These are phyloP conservation scores for Castanea sativa DNA, from an alignment of 306 rosid genomes.

Conservation along the genomic window DNA sequence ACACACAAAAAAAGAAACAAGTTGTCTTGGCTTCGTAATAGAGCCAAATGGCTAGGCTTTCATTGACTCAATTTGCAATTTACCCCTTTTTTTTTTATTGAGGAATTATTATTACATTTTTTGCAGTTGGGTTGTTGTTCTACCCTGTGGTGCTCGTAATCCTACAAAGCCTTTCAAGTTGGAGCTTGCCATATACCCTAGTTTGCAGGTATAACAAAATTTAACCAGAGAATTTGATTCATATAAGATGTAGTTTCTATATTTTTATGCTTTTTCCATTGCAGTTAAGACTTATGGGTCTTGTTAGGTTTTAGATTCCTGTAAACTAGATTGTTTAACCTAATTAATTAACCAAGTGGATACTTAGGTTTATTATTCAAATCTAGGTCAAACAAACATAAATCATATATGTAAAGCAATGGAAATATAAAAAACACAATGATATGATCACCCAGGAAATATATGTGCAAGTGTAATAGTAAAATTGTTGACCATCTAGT, in stretches of 20 bases:
- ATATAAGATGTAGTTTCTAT: background rate
- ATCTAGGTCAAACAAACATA: too few species aligned
- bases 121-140: slow-evolving; percentile 88
- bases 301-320: too few species aligned
- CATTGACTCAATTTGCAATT: slow-evolving; percentile 13
- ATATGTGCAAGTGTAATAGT: too few species aligned
- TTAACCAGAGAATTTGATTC: background rate
- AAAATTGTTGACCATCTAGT: too few species aligned
- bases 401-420: too few species aligned
- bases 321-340: too few species aligned
- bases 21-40: slow-evolving; percentile 5
- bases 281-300: background rate
- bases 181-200: slow-evolving; percentile 88
- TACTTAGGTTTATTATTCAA: too few species aligned
- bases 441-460: too few species aligned
- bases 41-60: slow-evolving; percentile 20
- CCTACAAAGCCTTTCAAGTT: slow-evolving; percentile 75
- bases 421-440: too few species aligned
- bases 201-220: slow-evolving; percentile 62
- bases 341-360: too few species aligned
- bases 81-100: background rate
- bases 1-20: background rate
- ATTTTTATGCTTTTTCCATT: background rate
- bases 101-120: slow-evolving; percentile 18
- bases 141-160: slow-evolving; percentile 74